These are phyloP conservation scores for Boletus vinaceobasis DNA, from an alignment of 768 basidiomycete species.

Conservation along the genomic window DNA sequence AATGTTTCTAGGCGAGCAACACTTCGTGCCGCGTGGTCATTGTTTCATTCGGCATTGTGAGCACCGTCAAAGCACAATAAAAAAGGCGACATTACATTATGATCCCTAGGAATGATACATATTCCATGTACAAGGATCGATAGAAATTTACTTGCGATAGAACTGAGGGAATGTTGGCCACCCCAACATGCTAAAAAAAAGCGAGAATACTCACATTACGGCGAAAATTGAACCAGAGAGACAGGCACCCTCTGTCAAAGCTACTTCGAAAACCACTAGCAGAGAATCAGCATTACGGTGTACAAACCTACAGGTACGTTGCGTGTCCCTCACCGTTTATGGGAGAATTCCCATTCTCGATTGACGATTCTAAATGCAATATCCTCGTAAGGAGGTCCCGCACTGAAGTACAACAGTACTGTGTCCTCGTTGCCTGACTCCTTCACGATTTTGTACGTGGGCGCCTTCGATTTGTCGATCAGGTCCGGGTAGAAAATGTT, in stretches of 20 bases:
- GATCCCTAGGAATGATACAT: slow-evolving; percentile 18
- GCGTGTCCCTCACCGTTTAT: slow-evolving; percentile 67
- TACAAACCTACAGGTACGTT: slow-evolving; percentile 7
- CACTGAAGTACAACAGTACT: slow-evolving; percentile 87
- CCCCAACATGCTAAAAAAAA: slow-evolving; percentile 9
- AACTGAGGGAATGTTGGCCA: slow-evolving; percentile 46
- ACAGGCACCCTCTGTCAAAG: slow-evolving; percentile 95
- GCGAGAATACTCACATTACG: slow-evolving; percentile 65
- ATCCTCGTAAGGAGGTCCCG: slow-evolving; percentile 98
- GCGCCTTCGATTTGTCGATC: slow-evolving; percentile 96
- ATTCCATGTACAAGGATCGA: slow-evolving; percentile 16
- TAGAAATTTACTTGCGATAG: slow-evolving; percentile 64
- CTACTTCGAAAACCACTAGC: slow-evolving; percentile 90
- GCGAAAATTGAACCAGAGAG: slow-evolving; percentile 95
- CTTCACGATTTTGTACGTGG: slow-evolving; percentile 93
- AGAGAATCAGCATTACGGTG: slow-evolving; percentile 10
- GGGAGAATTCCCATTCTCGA: slow-evolving; percentile 97
- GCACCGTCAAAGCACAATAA: slow-evolving; percentile 9
- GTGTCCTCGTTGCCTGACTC: slow-evolving; percentile 96
- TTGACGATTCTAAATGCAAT: slow-evolving; percentile 98
- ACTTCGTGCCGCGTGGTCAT: background rate
- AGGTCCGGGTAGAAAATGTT: slow-evolving; percentile 99
- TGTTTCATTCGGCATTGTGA: slow-evolving; percentile 17
- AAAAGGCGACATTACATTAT: slow-evolving; percentile 29
- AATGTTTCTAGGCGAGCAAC: slow-evolving; percentile 7